Conservation (phyloP, 1,284 basidiomycete species). For the Cutaneotrichosporon cavernicola region DNA sequence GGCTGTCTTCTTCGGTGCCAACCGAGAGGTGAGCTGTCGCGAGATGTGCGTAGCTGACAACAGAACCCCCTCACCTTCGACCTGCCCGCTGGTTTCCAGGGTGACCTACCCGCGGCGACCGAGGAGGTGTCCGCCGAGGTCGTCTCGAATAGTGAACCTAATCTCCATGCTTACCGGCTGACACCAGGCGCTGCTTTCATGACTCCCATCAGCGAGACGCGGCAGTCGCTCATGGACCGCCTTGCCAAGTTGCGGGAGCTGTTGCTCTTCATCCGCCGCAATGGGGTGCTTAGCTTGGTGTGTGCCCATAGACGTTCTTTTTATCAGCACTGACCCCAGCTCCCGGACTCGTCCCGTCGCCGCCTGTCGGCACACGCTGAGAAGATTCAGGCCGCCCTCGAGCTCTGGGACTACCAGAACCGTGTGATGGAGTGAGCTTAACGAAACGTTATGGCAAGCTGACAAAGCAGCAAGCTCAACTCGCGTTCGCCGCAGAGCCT, state of each 20-base stretch:
- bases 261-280: slow-evolving; percentile 82
- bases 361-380: slow-evolving; percentile 81
- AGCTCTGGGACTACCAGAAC: slow-evolving; percentile 82
- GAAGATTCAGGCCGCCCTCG: slow-evolving; percentile 75
- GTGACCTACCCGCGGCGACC: slow-evolving; percentile 56
- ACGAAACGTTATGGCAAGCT: not conserved
- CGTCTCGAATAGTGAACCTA: slow-evolving; percentile 47
- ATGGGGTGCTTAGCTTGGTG: slow-evolving; percentile 72
- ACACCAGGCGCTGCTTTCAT: slow-evolving; percentile 68
- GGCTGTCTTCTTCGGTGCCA: slow-evolving; percentile 59
- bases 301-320: slow-evolving; percentile 20
- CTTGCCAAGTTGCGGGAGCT: slow-evolving; percentile 75
- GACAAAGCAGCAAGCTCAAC: slow-evolving; percentile 32
- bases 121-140: slow-evolving; percentile 56
- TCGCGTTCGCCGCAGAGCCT: slow-evolving; percentile 43
- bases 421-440: slow-evolving; percentile 49
- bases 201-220: slow-evolving; percentile 73
- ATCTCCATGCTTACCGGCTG: not conserved
- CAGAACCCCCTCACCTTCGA: slow-evolving; percentile 59
- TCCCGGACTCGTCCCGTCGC: slow-evolving; percentile 75
- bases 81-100: slow-evolving; percentile 51
- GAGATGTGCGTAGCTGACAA: slow-evolving; percentile 10
- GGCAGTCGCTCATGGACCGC: slow-evolving; percentile 72
- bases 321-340: slow-evolving; percentile 55
- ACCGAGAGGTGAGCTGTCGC: slow-evolving; percentile 36